Evolutionary conservation across 371 early-diverging fungal species (phyloP).

Genomic region (Rhizopus stolonifer): DNA sequence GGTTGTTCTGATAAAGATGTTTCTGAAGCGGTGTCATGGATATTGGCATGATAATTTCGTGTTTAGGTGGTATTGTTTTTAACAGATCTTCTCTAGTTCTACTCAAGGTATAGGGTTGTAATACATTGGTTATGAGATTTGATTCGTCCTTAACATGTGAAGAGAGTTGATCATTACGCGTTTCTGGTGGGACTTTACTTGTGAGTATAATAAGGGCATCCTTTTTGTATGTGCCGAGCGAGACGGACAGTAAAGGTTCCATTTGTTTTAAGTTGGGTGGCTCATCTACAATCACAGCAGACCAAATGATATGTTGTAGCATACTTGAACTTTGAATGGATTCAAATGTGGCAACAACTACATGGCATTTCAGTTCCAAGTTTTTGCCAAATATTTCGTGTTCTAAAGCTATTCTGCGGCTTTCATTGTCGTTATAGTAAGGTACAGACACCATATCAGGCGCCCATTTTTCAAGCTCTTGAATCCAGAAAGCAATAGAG

Average conservation of each 20-base stretch:
- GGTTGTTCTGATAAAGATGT: slow-evolving; percentile 73
- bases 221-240: slow-evolving; percentile 30
- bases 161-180: no score
- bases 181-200: no score
- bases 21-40: slow-evolving; percentile 77
- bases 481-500: slow-evolving; percentile 78
- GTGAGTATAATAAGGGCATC: no score
- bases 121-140: slow-evolving; percentile 10
- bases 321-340: slow-evolving; percentile 7
- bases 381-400: slow-evolving; percentile 60
- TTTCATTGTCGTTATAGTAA: slow-evolving; percentile 46
- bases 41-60: slow-evolving; percentile 83
- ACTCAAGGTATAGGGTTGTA: slow-evolving; percentile 86
- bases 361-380: slow-evolving; percentile 66
- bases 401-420: slow-evolving; percentile 55
- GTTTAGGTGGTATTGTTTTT: slow-evolving; percentile 83
- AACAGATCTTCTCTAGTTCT: slow-evolving; percentile 88
- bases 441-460: slow-evolving; percentile 63
- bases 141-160: no score
- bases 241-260: slow-evolving; percentile 62
- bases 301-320: slow-evolving; percentile 44
- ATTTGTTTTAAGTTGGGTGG: slow-evolving; percentile 88
- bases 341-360: slow-evolving; percentile 80
- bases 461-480: slow-evolving; percentile 80
- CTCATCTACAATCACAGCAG: slow-evolving; percentile 77